Evolutionary conservation across 345 rosid genomes (phyloP).

Genomic region (Eutrema yunnanense): DNA sequence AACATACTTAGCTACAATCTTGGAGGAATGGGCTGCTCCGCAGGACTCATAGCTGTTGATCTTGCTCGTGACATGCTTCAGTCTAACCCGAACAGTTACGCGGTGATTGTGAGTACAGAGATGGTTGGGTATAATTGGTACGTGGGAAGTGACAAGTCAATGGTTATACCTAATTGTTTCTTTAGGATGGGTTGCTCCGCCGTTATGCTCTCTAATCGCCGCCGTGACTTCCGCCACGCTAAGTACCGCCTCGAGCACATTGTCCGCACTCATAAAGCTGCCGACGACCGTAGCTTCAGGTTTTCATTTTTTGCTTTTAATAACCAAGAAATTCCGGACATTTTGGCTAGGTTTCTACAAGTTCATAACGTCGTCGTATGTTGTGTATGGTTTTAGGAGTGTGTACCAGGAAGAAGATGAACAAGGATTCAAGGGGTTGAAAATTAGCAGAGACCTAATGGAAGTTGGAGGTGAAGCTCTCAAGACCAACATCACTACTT

Average conservation of each 20-base stretch:
- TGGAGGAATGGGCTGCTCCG: constrained; percentile 97
- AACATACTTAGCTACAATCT: constrained; percentile 87
- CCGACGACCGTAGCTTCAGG: constrained; percentile 97
- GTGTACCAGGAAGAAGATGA: constrained; percentile 88
- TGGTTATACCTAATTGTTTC: constrained; percentile 86
- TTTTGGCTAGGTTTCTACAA: neutral
- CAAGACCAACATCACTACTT: constrained; percentile 91
- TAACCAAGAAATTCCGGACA: neutral
- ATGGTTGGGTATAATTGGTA: constrained; percentile 98
- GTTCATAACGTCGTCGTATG: neutral
- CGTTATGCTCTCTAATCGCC: constrained; percentile 70
- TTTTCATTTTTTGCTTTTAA: constrained; percentile 1
- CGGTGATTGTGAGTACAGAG: constrained; percentile 85
- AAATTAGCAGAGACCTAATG: constrained; percentile 73
- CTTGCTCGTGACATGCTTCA: constrained; percentile 90
- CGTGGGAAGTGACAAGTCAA: constrained; percentile 60
- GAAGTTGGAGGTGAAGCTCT: constrained; percentile 92
- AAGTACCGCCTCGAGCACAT: constrained; percentile 86
- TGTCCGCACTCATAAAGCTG: constrained; percentile 89
- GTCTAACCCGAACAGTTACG: constrained; percentile 74
- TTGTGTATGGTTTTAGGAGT: constrained; percentile 39
- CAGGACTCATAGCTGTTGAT: constrained; percentile 75
- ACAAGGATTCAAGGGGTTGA: constrained; percentile 63
- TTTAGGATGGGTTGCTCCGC: constrained; percentile 94
- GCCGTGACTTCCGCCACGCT: constrained; percentile 64